Evolutionary conservation across 148 eudicot species (phyloP).

Genomic region (Amaranthus cruentus): DNA sequence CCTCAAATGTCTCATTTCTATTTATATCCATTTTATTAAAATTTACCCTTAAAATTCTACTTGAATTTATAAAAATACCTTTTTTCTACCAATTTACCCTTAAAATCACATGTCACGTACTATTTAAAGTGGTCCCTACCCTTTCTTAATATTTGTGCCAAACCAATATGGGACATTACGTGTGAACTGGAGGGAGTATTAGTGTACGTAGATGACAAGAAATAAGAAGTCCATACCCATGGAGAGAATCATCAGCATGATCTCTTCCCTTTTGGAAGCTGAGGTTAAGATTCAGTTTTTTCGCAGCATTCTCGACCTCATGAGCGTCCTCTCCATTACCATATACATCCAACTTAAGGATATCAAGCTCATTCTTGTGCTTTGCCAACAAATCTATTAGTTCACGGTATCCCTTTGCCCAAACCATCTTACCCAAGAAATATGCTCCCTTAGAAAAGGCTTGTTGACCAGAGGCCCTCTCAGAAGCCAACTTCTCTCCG

Average conservation of each 20-base stretch:
- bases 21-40: too few species aligned
- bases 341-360: conserved; percentile 76
- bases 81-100: too few species aligned
- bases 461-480: conserved; percentile 71
- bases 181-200: too few species aligned
- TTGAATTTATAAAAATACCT: too few species aligned
- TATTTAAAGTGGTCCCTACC: too few species aligned
- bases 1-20: too few species aligned
- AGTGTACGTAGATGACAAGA: too few species aligned
- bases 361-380: conserved; percentile 70
- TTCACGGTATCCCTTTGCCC: conserved; percentile 96
- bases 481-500: conserved; percentile 84
- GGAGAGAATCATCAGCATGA: conserved; percentile 97
- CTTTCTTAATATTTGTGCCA: too few species aligned
- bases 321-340: conserved; percentile 95
- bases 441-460: conserved; percentile 96
- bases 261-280: conserved; percentile 94
- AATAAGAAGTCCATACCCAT: conserved; percentile 44
- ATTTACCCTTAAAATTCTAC: too few species aligned
- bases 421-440: conserved; percentile 98
- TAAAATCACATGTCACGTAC: too few species aligned
- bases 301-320: conserved; percentile 77
- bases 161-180: too few species aligned
- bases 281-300: conserved; percentile 61
- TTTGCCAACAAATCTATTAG: conserved; percentile 79